Conservation (phyloP, 345 rosid species). For the Salix arbutifolia region DNA sequence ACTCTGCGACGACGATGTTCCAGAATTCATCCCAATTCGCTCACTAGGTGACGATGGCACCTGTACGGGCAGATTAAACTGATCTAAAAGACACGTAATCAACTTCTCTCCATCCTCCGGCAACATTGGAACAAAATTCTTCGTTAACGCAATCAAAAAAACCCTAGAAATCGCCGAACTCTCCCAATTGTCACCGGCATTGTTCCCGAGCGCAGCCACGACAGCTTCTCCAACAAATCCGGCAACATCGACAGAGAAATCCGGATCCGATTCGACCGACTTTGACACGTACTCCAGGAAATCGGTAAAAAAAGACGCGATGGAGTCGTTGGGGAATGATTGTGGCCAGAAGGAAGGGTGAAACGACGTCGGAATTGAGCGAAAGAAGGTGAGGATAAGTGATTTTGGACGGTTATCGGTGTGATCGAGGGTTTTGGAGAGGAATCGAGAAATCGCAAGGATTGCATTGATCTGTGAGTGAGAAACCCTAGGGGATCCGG, state of each 20-base stretch:
- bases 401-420: constrained; percentile 56
- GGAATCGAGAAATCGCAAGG: constrained; percentile 71
- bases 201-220: constrained; percentile 34
- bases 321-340: constrained; percentile 47
- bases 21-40: constrained; percentile 42
- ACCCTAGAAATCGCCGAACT: constrained; percentile 51
- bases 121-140: constrained; percentile 62
- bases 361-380: constrained; percentile 68
- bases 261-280: constrained; percentile 49
- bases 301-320: constrained; percentile 59
- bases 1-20: constrained; percentile 59
- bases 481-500: constrained; percentile 73
- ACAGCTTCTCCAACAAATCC: constrained; percentile 65
- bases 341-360: constrained; percentile 85
- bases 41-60: constrained; percentile 45
- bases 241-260: constrained; percentile 63
- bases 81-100: constrained; percentile 60
- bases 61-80: constrained; percentile 37
- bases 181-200: constrained; percentile 35
- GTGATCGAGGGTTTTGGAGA: constrained; percentile 49
- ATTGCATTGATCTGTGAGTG: constrained; percentile 87
- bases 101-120: constrained; percentile 64
- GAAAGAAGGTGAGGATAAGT: constrained; percentile 59
- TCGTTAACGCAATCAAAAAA: constrained; percentile 66
- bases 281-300: constrained; percentile 57